Conservation (phyloP, 2,329 filamentous ascomycete species). For the Aureobasidium pullulans region DNA sequence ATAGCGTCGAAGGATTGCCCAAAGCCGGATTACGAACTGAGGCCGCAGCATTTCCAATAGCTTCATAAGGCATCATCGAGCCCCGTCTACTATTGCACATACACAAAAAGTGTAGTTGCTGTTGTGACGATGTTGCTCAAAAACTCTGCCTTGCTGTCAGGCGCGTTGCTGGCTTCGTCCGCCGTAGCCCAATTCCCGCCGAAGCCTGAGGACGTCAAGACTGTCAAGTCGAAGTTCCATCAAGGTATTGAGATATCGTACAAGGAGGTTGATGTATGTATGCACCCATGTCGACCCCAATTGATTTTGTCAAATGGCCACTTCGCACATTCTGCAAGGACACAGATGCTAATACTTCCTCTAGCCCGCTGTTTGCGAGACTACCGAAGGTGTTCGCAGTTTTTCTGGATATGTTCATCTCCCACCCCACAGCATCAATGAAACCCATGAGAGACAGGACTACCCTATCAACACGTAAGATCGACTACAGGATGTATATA, state of each 20-base stretch:
- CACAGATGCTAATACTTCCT: not conserved
- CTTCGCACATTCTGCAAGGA: not conserved
- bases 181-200: conserved; percentile 31
- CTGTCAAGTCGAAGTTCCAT: conserved; percentile 36
- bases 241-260: conserved; percentile 39
- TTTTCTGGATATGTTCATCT: conserved; percentile 31
- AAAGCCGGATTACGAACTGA: not conserved
- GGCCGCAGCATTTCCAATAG: not conserved
- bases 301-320: not conserved
- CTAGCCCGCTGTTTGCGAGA: conserved; percentile 36
- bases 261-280: conserved; percentile 32
- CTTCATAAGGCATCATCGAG: not conserved
- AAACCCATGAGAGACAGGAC: conserved; percentile 20
- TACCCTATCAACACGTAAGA: conserved; percentile 26
- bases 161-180: conserved; percentile 6
- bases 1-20: conserved; percentile 7
- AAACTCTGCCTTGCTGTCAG: not conserved
- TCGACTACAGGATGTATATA: conserved; percentile 18
- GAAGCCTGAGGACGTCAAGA: conserved; percentile 33
- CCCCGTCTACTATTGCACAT: not conserved
- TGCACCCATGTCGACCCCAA: too few relatives aligned
- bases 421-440: conserved; percentile 18
- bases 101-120: too few relatives aligned
- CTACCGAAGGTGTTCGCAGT: conserved; percentile 41
- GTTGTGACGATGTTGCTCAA: not conserved